Evolutionary conservation across 2,329 filamentous ascomycete genomes (phyloP), one percentile per base, ranked within the genome.

Genomic region (Colletotrichum ledebouriae): DNA sequence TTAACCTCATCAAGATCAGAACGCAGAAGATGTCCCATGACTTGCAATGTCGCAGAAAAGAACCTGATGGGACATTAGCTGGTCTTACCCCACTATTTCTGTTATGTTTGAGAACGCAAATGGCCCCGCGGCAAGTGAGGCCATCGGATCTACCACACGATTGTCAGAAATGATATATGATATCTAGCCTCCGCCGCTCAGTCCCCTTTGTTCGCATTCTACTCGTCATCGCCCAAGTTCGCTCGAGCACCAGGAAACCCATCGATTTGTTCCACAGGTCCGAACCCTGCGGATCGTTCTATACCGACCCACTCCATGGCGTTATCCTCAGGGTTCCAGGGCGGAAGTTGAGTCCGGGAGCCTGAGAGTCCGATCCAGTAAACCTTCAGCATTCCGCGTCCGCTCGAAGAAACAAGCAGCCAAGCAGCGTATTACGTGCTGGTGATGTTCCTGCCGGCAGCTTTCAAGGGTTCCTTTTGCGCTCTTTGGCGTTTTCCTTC

Each of bases 111-210:
- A 59, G 47, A 53, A 68, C 33, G 61, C 55, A 53, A 33, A 20
- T 37, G 41, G 65, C 61, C 47, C 61, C 61, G 39, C 65, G 59
- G 33, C 62, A 41, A 59, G 47, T 29, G 55, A 52, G 42, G 33
- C 34, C 61, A 65, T 39, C 41, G 65, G 13, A 65, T 65, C 55
- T 59, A 29, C 58, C 58, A 39, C 17, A 39, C 55, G 65, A 68
- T 68, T 34, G 53, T 68, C 65, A 68, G 25, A 49, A 59, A 53
- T 59, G 65, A 68, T 68, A 68, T 65, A 68, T 68, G 65, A 68
- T 47, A 68, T 59, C 61, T 68, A 29, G 33, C 42, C 61, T 41
- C 52, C 55, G 50, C 55, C 65, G 65, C 55, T 58, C 61, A 68
- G 61, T 68, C 61, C 65, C 47, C 55, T 59, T 68, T 59, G 61